Percentiles rank a stretch among this genome's conserved stretches.
These are phyloP conservation scores for Xylaria sp. DNA, from an alignment of 2,329 filamentous ascomycete species.

Conservation along the genomic window DNA sequence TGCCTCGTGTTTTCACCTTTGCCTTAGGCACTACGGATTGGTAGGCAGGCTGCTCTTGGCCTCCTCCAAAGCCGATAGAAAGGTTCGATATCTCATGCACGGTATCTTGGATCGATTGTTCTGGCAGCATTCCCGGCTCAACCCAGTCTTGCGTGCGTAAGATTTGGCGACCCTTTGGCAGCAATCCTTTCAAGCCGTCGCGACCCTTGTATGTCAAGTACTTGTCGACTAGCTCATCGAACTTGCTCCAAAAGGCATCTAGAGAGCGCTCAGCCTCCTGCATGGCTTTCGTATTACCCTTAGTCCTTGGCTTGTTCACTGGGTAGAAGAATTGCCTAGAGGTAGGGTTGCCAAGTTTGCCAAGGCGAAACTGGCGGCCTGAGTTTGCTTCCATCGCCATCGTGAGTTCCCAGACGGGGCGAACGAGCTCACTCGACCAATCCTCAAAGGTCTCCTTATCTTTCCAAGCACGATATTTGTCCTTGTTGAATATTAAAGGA, in stretches of 20 bases:
- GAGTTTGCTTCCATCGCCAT: not conserved
- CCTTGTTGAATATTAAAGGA: not conserved
- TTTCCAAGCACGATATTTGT: not conserved
- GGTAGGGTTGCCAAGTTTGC: not conserved
- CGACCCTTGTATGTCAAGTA: not conserved
- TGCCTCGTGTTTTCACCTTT: slow-evolving; percentile 1
- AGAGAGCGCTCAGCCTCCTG: not conserved
- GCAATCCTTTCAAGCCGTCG: not conserved
- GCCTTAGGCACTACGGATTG: not conserved
- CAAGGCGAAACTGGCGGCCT: not conserved
- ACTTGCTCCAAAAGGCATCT: not conserved
- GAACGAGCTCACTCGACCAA: not conserved
- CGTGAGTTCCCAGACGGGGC: not conserved
- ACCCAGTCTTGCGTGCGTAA: not conserved
- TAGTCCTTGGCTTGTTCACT: not conserved
- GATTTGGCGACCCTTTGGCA: not conserved
- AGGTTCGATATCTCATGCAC: not conserved
- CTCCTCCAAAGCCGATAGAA: not conserved
- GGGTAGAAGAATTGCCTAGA: not conserved
- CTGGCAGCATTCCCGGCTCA: not conserved
- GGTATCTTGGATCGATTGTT: not conserved
- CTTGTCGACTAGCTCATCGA: not conserved
- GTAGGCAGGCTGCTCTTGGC: slow-evolving; percentile 1
- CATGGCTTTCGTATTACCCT: no score
- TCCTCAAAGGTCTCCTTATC: not conserved